Conservation (phyloP, 1,139 yeast species). For the Saccharomyces hybrid region DNA sequence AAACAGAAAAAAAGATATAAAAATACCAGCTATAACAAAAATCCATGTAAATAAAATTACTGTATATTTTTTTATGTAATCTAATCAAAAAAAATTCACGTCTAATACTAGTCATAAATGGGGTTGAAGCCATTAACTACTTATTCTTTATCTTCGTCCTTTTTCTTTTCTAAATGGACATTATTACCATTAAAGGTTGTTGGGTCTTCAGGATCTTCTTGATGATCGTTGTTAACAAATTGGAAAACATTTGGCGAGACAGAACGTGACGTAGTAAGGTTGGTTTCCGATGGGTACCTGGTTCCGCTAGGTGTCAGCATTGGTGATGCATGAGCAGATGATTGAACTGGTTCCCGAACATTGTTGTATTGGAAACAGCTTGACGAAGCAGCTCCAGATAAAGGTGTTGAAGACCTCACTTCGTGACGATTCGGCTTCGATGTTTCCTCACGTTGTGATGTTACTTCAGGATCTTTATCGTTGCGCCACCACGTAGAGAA, state of each 20-base stretch:
- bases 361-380: neutral
- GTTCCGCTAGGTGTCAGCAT: constrained; percentile 6
- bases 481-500: constrained; percentile 30
- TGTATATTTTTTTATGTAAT: neutral
- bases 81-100: neutral
- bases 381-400: neutral
- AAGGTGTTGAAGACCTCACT: neutral
- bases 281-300: constrained; percentile 16
- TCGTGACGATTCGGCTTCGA: neutral
- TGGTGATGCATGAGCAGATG: constrained; percentile 27
- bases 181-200: constrained; percentile 44
- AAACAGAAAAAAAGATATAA: neutral
- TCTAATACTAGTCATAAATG: neutral
- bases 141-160: constrained; percentile 11
- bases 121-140: neutral
- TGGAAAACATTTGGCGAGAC: constrained; percentile 28
- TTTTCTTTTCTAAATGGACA: constrained; percentile 38
- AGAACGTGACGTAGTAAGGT: constrained; percentile 19
- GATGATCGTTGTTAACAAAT: constrained; percentile 20
- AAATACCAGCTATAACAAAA: neutral
- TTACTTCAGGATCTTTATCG: neutral
- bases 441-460: neutral
- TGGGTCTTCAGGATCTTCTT: constrained; percentile 20
- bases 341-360: constrained; percentile 14
- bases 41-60: neutral